Evolutionary conservation across 176 grass and related monocot genomes (phyloP).

Genomic region (Alloteropsis semialata): DNA sequence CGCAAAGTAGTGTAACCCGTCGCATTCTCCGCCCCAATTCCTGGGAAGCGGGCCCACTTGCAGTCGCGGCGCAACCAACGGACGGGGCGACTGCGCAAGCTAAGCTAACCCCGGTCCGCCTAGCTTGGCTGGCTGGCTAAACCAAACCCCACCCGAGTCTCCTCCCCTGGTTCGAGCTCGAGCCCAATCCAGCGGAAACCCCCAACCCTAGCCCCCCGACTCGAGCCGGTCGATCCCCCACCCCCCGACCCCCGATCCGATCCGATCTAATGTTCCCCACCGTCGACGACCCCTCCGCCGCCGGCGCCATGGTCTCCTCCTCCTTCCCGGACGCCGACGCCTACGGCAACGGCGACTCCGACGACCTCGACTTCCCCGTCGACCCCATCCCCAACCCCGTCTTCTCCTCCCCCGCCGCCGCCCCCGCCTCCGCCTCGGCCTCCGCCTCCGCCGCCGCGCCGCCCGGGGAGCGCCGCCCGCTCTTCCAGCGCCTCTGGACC

Average conservation of each 20-base stretch:
- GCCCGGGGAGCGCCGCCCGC: slow-evolving; percentile 51
- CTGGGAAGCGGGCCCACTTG: background rate
- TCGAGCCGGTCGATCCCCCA: slow-evolving; percentile 31
- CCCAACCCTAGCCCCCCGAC: slow-evolving; percentile 37
- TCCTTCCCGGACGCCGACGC: slow-evolving; percentile 51
- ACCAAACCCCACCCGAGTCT: background rate
- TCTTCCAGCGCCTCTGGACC: slow-evolving; percentile 95
- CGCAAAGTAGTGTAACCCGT: background rate
- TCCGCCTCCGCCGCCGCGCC: background rate
- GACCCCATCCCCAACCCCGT: slow-evolving; percentile 25
- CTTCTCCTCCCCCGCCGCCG: slow-evolving; percentile 1
- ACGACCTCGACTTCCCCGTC: slow-evolving; percentile 42
- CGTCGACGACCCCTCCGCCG: slow-evolving; percentile 44
- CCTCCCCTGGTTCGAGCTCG: slow-evolving; percentile 10
- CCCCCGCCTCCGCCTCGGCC: background rate
- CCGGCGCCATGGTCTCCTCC: slow-evolving; percentile 33
- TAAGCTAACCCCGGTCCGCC: background rate
- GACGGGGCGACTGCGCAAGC: background rate
- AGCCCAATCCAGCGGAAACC: slow-evolving; percentile 22
- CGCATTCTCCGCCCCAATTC: background rate
- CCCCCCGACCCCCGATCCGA: slow-evolving; percentile 16
- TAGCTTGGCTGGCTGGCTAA: background rate
- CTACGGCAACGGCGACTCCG: slow-evolving; percentile 51
- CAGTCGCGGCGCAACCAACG: background rate
- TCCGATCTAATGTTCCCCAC: slow-evolving; percentile 46